Evolutionary conservation across 176 grass and related monocot genomes (phyloP).

Genomic region (Pharus latifolius): DNA sequence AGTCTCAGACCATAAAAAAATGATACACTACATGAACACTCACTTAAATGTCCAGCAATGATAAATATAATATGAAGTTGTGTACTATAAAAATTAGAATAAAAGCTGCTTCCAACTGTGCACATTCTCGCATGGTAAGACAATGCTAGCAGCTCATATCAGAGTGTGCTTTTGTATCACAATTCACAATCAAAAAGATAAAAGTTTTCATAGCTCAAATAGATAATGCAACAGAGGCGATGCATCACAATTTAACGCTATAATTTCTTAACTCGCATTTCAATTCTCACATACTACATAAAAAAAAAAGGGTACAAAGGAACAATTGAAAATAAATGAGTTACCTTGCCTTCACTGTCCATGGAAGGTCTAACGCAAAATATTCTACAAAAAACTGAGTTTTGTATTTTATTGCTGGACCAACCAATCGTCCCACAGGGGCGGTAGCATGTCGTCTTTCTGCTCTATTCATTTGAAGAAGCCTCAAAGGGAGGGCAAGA

Average conservation of each 20-base stretch:
- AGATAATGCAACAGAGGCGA: neutral
- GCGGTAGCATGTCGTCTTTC: too few relatives aligned
- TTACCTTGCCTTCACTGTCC: slow-evolving; percentile 46
- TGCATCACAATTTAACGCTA: neutral
- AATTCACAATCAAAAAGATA: too few relatives aligned
- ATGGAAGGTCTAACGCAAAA: slow-evolving; percentile 72
- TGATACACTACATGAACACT: neutral
- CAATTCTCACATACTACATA: neutral
- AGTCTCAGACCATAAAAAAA: neutral
- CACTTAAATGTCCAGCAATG: neutral
- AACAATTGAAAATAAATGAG: neutral
- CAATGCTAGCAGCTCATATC: neutral
- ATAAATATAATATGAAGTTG: neutral
- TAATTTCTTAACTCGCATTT: neutral
- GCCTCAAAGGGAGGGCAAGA: too few relatives aligned
- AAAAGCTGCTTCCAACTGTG: neutral
- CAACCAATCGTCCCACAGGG: too few relatives aligned
- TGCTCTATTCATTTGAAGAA: too few relatives aligned
- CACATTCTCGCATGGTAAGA: neutral
- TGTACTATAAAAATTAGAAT: neutral
- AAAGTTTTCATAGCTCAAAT: too few relatives aligned
- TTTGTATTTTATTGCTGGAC: slow-evolving; percentile 95
- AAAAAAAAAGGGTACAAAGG: neutral
- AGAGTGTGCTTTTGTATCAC: neutral
- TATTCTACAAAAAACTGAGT: slow-evolving; percentile 98